Evolutionary conservation across 176 grass and related monocot species (phyloP).

Genomic region (Aegilops bicornis): DNA sequence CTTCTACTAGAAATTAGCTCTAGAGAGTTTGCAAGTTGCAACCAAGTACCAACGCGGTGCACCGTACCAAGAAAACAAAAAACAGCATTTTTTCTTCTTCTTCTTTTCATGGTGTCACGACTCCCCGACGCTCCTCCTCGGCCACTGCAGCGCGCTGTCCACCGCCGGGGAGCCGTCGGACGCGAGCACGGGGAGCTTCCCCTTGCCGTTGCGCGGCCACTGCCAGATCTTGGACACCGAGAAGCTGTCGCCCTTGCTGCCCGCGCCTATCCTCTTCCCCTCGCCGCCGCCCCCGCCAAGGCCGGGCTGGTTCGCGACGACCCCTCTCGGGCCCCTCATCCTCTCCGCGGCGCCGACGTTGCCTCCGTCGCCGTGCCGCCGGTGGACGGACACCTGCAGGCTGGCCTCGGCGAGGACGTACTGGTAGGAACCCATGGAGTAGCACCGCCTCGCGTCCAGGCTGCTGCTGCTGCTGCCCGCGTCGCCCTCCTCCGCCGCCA

Average conservation of each 20-base stretch:
- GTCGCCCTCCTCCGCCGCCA: constrained; percentile 55
- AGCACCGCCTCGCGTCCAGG: constrained; percentile 83
- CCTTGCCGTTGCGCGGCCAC: constrained; percentile 83
- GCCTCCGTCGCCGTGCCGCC: constrained; percentile 40
- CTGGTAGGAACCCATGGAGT: constrained; percentile 93
- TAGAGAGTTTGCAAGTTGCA: constrained; percentile 1
- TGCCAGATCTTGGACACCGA: constrained; percentile 99
- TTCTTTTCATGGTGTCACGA: constrained; percentile 36
- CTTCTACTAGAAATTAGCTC: constrained; percentile 16
- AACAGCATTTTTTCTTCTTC: background rate
- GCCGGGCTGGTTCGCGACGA: constrained; percentile 15
- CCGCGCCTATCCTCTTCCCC: constrained; percentile 68
- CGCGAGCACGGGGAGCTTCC: constrained; percentile 72
- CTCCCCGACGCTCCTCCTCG: constrained; percentile 49
- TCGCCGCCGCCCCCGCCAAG: constrained; percentile 28
- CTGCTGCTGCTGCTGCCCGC: constrained; percentile 84
- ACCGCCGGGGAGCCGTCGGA: constrained; percentile 60
- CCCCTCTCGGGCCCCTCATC: constrained; percentile 18
- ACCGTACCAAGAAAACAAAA: background rate
- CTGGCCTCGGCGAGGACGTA: constrained; percentile 75
- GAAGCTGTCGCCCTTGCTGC: constrained; percentile 89
- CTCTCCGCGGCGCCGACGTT: constrained; percentile 8
- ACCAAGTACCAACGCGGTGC: background rate
- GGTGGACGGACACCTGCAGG: constrained; percentile 71
- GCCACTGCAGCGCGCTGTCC: constrained; percentile 57